Conservation (phyloP, 495 filamentous ascomycete species). For the Acidomyces sp. region DNA sequence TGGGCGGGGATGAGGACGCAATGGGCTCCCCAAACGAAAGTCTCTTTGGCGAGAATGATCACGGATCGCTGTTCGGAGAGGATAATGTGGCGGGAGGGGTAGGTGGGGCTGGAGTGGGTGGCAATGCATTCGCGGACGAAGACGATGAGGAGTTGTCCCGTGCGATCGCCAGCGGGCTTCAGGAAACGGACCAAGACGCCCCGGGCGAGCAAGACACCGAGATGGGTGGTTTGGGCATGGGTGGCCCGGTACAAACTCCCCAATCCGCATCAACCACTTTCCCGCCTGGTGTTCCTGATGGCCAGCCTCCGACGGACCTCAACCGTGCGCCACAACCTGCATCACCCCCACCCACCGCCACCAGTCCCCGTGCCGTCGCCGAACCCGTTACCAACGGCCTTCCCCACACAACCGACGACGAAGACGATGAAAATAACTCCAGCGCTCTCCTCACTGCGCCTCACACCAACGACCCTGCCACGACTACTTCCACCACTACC, state of each 20-base stretch:
- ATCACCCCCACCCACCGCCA: background rate
- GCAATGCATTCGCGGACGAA: conserved; percentile 28
- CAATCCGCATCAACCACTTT: background rate
- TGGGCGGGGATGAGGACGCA: conserved; percentile 29
- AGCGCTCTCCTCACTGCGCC: conserved; percentile 11
- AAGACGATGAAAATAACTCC: too few relatives aligned
- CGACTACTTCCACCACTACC: conserved; percentile 7
- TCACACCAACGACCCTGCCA: conserved; percentile 11
- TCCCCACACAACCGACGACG: conserved; percentile 8
- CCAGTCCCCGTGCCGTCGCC: too few relatives aligned
- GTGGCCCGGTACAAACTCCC: conserved; percentile 26
- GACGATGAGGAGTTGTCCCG: conserved; percentile 77
- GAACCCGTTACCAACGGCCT: conserved; percentile 10
- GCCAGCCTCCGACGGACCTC: background rate
- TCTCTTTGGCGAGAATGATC: conserved; percentile 42
- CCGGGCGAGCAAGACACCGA: conserved; percentile 38
- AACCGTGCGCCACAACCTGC: background rate
- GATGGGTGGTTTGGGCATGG: conserved; percentile 29
- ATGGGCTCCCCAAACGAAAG: conserved; percentile 57
- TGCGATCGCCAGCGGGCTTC: conserved; percentile 49
- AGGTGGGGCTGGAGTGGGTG: conserved; percentile 24
- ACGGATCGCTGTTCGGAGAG: conserved; percentile 71
- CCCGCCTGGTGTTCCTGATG: background rate
- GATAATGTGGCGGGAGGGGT: conserved; percentile 37
- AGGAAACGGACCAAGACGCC: conserved; percentile 33